phyloP scores from a whole-genome alignment of 2,329 filamentous ascomycete species.

The Madurella mycetomatis region DNA sequence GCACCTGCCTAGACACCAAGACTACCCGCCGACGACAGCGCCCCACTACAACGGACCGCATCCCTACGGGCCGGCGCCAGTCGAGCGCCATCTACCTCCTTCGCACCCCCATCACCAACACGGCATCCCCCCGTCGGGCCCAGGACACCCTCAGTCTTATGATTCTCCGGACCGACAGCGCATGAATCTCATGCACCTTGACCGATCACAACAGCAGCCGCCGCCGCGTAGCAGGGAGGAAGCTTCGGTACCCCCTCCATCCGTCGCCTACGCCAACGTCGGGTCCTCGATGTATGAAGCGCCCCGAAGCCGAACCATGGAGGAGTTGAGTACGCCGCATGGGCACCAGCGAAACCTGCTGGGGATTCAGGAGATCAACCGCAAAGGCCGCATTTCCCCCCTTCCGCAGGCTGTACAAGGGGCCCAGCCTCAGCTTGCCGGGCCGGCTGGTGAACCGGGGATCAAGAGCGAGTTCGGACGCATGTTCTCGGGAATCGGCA shows the following conservation, averaged over 20 bases:
- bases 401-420: constrained; percentile 92
- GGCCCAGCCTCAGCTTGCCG: constrained; percentile 74
- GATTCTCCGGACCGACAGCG: constrained; percentile 50
- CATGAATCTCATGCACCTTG: constrained; percentile 36
- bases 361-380: constrained; percentile 75
- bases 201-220: constrained; percentile 32
- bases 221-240: constrained; percentile 46
- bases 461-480: constrained; percentile 94
- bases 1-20: constrained; percentile 42
- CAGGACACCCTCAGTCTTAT: constrained; percentile 37
- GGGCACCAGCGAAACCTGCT: constrained; percentile 62
- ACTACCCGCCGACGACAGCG: constrained; percentile 44
- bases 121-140: constrained; percentile 27
- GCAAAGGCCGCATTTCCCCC: constrained; percentile 79
- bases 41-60: constrained; percentile 37
- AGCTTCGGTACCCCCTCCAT: constrained; percentile 42
- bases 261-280: constrained; percentile 45
- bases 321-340: constrained; percentile 54
- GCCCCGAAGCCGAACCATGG: constrained; percentile 40
- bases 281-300: constrained; percentile 41
- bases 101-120: constrained; percentile 34
- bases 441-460: constrained; percentile 74
- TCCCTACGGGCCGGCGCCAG: constrained; percentile 31
- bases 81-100: constrained; percentile 38
- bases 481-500: constrained; percentile 89